Conservation (phyloP, 257 asterid genomes). For the Solanum rostratum region DNA sequence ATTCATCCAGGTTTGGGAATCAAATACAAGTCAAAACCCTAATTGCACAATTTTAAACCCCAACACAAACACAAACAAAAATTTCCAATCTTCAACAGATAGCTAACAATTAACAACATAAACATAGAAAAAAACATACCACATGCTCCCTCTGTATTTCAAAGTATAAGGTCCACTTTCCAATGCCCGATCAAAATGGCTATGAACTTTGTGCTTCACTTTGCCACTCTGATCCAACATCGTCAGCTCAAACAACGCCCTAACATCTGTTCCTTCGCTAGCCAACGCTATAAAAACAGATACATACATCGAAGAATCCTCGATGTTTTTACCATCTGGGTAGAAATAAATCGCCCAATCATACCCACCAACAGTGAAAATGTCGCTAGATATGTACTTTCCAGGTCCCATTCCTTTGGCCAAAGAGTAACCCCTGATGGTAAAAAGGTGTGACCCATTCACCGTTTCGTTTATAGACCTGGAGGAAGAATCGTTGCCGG, state of each 20-base stretch:
- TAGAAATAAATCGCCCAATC: conserved; percentile 87
- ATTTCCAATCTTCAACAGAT: background rate
- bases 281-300: conserved; percentile 82
- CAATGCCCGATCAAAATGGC: conserved; percentile 80
- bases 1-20: background rate
- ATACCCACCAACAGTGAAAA: conserved; percentile 65
- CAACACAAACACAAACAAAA: background rate
- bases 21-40: background rate
- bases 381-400: conserved; percentile 59
- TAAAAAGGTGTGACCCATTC: conserved; percentile 78
- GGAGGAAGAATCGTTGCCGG: conserved; percentile 30
- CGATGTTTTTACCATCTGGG: conserved; percentile 76
- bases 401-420: conserved; percentile 91
- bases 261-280: conserved; percentile 77
- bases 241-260: conserved; percentile 75
- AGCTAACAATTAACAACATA: background rate
- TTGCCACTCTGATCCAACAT: conserved; percentile 86
- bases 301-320: conserved; percentile 61
- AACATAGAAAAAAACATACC: conserved; percentile 30
- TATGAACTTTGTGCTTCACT: conserved; percentile 77
- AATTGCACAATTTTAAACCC: background rate
- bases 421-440: conserved; percentile 72
- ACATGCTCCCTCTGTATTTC: conserved; percentile 89
- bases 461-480: conserved; percentile 73
- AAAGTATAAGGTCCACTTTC: conserved; percentile 86